Percentiles rank a stretch among this genome's conserved stretches.
These are phyloP conservation scores for Podaxis sp. DNA, from an alignment of 768 basidiomycete genomes.

Conservation along the genomic window DNA sequence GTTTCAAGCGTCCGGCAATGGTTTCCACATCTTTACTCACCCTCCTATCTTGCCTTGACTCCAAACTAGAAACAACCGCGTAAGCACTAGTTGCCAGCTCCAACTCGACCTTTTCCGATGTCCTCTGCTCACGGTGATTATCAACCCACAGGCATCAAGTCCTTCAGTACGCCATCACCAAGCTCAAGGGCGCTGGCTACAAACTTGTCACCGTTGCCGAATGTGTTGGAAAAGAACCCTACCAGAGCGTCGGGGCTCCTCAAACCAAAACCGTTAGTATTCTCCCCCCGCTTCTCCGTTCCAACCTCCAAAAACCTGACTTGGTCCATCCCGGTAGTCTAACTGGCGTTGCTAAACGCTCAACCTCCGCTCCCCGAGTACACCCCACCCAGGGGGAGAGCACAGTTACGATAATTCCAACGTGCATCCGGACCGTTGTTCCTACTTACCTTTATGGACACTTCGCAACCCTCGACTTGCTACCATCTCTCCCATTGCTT, in stretches of 20 bases:
- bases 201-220: conserved; percentile 37
- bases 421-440: neutral
- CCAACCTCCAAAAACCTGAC: neutral
- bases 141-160: conserved; percentile 25
- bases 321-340: conserved; percentile 15
- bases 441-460: neutral
- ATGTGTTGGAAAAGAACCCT: conserved; percentile 32
- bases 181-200: conserved; percentile 36
- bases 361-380: neutral
- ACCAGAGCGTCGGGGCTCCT: conserved; percentile 28
- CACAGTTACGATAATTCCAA: neutral
- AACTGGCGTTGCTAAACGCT: conserved; percentile 26
- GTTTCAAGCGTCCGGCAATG: neutral
- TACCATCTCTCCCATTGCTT: neutral
- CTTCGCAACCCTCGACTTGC: neutral
- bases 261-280: conserved; percentile 24
- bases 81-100: conserved; percentile 1
- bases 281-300: neutral
- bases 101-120: neutral
- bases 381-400: neutral
- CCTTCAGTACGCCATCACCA: conserved; percentile 32
- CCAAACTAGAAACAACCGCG: conserved; percentile 24
- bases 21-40: neutral
- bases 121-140: neutral
- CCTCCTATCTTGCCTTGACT: neutral